Evolutionary conservation across 1,284 basidiomycete species (phyloP).

Genomic region (Sutorius eximius): DNA sequence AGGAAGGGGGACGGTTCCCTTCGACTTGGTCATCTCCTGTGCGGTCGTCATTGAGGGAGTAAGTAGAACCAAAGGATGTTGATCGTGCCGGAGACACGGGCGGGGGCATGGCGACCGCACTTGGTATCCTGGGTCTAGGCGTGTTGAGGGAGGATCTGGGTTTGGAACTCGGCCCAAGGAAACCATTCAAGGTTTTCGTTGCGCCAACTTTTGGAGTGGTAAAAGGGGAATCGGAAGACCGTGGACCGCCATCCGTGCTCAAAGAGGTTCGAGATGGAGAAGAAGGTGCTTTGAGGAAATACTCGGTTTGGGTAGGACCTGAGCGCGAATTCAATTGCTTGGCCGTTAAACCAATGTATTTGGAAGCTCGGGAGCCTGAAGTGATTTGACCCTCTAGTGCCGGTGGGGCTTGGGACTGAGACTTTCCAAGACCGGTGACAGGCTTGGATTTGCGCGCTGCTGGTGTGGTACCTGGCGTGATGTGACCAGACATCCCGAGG

Average conservation of each 20-base stretch:
- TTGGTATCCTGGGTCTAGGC: constrained; percentile 65
- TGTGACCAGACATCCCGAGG: constrained; percentile 36
- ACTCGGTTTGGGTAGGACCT: constrained; percentile 22
- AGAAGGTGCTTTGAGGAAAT: constrained; percentile 23
- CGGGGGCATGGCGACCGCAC: constrained; percentile 75
- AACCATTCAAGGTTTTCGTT: constrained; percentile 39
- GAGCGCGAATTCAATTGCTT: constrained; percentile 65
- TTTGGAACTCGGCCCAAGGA: constrained; percentile 42
- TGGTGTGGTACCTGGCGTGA: constrained; percentile 42
- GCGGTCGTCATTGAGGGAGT: constrained; percentile 35
- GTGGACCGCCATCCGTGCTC: constrained; percentile 11
- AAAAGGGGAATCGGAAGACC: constrained; percentile 51
- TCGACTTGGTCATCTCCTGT: constrained; percentile 16
- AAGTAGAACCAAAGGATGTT: constrained; percentile 34
- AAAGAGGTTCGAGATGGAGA: constrained; percentile 32
- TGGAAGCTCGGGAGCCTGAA: constrained; percentile 79
- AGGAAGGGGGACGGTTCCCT: constrained; percentile 24
- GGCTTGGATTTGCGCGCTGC: constrained; percentile 35
- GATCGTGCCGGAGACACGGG: constrained; percentile 56
- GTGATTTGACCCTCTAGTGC: constrained; percentile 55
- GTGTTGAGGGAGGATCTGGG: constrained; percentile 51
- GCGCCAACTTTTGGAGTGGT: constrained; percentile 59
- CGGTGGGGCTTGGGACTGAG: constrained; percentile 33
- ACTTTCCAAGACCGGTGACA: constrained; percentile 20
- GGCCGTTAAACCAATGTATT: constrained; percentile 80